These are phyloP conservation scores for Alternaria sp. DNA, from an alignment of 2,329 filamentous ascomycete species.

Conservation along the genomic window DNA sequence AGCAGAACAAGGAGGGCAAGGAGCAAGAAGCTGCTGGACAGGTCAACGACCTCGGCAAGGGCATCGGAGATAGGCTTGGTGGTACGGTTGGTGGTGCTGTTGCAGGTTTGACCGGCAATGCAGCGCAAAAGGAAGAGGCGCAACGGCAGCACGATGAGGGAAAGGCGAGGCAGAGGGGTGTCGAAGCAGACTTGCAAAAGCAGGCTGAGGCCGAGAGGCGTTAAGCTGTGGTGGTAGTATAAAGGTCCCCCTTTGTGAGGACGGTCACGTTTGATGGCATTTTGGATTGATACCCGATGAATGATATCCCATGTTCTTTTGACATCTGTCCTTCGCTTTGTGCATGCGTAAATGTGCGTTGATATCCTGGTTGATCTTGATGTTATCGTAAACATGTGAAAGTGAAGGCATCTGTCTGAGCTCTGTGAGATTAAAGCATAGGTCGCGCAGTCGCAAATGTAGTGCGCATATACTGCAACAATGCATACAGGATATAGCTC, in stretches of 20 bases:
- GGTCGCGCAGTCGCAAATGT: no score
- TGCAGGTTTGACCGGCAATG: slow-evolving; percentile 77
- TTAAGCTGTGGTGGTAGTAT: neutral
- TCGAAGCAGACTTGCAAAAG: slow-evolving; percentile 82
- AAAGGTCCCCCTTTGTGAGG: neutral
- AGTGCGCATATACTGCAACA: no score
- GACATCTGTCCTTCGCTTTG: neutral
- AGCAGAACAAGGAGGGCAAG: slow-evolving; percentile 84
- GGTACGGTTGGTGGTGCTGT: slow-evolving; percentile 77
- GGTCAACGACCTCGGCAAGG: slow-evolving; percentile 75
- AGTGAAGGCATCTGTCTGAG: no score
- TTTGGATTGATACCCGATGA: slow-evolving; percentile 7
- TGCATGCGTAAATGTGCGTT: neutral
- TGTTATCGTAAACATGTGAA: neutral
- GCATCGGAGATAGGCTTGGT: slow-evolving; percentile 64
- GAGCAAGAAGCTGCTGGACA: slow-evolving; percentile 85
- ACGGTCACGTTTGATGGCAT: neutral
- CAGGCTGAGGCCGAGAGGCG: slow-evolving; percentile 54
- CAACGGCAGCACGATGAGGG: slow-evolving; percentile 78
- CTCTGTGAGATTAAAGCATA: neutral
- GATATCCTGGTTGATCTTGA: neutral
- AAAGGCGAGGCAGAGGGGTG: slow-evolving; percentile 84
- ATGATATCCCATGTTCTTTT: slow-evolving; percentile 3
- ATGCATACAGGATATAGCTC: no score
- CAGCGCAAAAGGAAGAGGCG: slow-evolving; percentile 69